Evolutionary conservation across 495 filamentous ascomycete species (phyloP), one percentile per base, ranked within the genome.

Genomic region (Talaromyces thailandensis): DNA sequence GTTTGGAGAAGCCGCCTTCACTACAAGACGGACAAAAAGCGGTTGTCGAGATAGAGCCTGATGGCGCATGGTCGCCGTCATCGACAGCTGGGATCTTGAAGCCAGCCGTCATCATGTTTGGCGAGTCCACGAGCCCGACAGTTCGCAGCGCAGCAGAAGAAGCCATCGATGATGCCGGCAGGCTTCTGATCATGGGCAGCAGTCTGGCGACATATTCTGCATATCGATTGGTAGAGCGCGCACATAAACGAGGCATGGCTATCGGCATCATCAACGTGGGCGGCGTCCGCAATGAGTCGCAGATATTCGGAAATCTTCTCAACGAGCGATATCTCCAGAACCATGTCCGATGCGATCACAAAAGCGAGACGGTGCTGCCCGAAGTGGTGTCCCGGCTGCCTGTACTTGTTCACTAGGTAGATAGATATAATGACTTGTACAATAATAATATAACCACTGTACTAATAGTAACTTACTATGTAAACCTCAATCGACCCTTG

Each of bases 161-260:
- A 18, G 88, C 86, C 7, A 84, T 98, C 43, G 88, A 96, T 65
- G 81, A 82, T 57, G 87, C 93, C 8, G 84, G 83, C 16, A 78
- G 82, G 31, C 71, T 98, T 24, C 78, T 98, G 29, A 82, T 98
- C 16, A 70, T 97, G 14, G 94, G 92, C 8, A 96, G 88, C 45
- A 95, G 90, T 66, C 78, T 98, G 55, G 94, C 94, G 8, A 97
- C 94, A 0, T 97, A 93, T 71, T 96, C 91, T 6, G 94, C 94
- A 1, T 98, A 92, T 91, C 81, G 93, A 64, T 70, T 98, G 40
- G 92, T 88, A 7, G 93, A 90, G 79, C 76, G 86, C 62, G 93
- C 93, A 8, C 88, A 87, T 63, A 88, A 92, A 65, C 78, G 82
- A 65, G 88, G 87, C 8, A 93, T 93, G 85, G 88, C 91, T 3